Evolutionary conservation across 768 basidiomycete genomes (phyloP), one percentile per base, ranked within the genome.

Genomic region (Boletus huronensis): DNA sequence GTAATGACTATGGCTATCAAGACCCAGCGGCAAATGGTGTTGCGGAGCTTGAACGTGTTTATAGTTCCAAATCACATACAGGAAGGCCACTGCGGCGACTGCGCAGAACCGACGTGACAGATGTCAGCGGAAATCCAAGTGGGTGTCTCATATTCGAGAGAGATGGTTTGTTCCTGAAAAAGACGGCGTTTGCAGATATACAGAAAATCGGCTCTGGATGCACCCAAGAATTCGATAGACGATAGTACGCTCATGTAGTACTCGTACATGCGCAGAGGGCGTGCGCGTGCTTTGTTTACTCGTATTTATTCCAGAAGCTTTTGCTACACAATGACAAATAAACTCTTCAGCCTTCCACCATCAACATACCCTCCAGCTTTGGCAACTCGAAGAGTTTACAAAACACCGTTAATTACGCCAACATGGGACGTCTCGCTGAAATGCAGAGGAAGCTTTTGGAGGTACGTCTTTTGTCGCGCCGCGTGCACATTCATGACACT

Each of bases 401-500:
- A 55, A 36, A 48, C 16, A 55, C 48, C 25, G 41, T 47, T 47
- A 39, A 58, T 61, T 55, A 49, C 19, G 48, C 7, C 70, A 80
- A 63, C 25, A 98, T 98, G 95, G 95, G 95, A 65, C 83, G 92
- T 45, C 83, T 98, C 53, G 95, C 95, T 56, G 95, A 98, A 73
- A 92, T 93, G 91, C 95, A 98, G 77, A 84, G 94, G 60, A 97
- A 93, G 88, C 90, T 98, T 73, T 70, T 83, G 48, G 78, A 82
- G 74, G 82, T 79, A 60, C n/a, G 72, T 77, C 53, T 79, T 77
- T 77, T 72, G 17, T 36, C 48, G 19, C 2, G 43, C 52, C 51
- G 9, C 40, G 53, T 19, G 26, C 9, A 41, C 34, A 26, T 23
- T 47, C 16, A 39, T 62, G 44, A 59, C 28, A 31, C 32, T 17